Evolutionary conservation across 345 rosid genomes (phyloP), one percentile per base, ranked within the genome.

Genomic region (Citrus trifoliata): DNA sequence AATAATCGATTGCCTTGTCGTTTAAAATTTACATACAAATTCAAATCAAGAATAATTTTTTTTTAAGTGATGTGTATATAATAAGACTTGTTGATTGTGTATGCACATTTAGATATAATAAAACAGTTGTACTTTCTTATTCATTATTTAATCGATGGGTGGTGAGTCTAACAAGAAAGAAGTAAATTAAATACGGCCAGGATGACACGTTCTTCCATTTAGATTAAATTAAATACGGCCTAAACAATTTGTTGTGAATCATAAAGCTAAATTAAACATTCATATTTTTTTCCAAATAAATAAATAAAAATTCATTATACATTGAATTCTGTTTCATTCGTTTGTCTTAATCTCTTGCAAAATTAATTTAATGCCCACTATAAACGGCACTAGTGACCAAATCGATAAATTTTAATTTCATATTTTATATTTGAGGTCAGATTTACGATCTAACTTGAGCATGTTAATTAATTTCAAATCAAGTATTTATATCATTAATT

Each of bases 131-230:
- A 10, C 30, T 80, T 68, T 63, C 48, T 28, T 46, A 64, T 69
- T 74, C 27, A 27, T 35, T 74, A 33, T 46, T 76, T 63, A 74
- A 80, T 72, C 14, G 25, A 30, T 3, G 60, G 55, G 42, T 70
- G 64, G 62, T 30, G 70, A 80, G 74, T 69, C 56, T 28, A 77
- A 65, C 79, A 16, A 80, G 63, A 67, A 48, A 70, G 7, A 3
- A 32, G 21, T 9, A 80, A 53, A 7, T n/a, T n/a, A n/a, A n/a
- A n/a, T n/a, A n/a, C n/a, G n/a, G 67, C 33, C 67, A 73, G 56
- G 6, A 73, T 59, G 40, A 27, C 38, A 70, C 28, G 38, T 70
- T 46, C 71, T 12, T 14, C 35, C 18, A 64, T 32, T 32, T 18
- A 64, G 2, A 35, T 35, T 35, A 37, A 6, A 30, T 30, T 64